Percentiles rank a stretch among this genome's conserved stretches.
Evolutionary conservation across 495 filamentous ascomycete genomes (phyloP).

Genomic region (Aspergillus heteromorphus): DNA sequence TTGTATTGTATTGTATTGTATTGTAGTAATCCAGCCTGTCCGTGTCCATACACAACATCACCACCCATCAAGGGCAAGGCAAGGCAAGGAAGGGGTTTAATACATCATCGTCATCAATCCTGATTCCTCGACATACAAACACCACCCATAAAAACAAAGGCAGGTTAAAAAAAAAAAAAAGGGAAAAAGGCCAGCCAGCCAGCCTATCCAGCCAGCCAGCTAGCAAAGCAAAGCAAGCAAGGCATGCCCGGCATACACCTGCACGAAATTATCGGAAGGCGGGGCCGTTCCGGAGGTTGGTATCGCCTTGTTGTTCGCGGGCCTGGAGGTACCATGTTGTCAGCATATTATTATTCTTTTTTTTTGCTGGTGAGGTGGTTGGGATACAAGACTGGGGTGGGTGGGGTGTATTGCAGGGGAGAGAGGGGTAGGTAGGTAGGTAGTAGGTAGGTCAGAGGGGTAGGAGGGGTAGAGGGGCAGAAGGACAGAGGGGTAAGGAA

Average conservation of each 20-base stretch:
- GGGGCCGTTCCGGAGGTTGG: constrained; percentile 29
- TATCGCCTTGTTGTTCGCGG: constrained; percentile 29
- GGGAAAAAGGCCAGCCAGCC: neutral
- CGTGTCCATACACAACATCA: too few relatives aligned
- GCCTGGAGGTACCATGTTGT: too few relatives aligned
- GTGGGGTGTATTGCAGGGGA: too few relatives aligned
- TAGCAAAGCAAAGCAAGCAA: constrained; percentile 1
- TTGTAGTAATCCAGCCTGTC: too few relatives aligned
- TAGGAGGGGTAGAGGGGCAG: too few relatives aligned
- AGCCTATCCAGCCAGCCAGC: constrained; percentile 1
- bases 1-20: too few relatives aligned
- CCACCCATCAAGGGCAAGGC: neutral
- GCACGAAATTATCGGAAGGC: constrained; percentile 2
- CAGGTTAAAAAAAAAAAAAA: too few relatives aligned
- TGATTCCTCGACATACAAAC: too few relatives aligned
- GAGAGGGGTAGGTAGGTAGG: too few relatives aligned
- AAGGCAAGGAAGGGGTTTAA: neutral
- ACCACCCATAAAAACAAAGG: too few relatives aligned
- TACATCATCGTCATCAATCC: neutral
- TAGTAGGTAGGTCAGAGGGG: too few relatives aligned
- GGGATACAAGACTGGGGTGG: too few relatives aligned
- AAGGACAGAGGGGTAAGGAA: constrained; percentile 1
- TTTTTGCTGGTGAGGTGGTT: neutral
- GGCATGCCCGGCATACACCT: neutral
- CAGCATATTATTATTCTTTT: neutral